Conservation (phyloP, 805 yeast genomes). For the Cyberlindnera petersonii region DNA sequence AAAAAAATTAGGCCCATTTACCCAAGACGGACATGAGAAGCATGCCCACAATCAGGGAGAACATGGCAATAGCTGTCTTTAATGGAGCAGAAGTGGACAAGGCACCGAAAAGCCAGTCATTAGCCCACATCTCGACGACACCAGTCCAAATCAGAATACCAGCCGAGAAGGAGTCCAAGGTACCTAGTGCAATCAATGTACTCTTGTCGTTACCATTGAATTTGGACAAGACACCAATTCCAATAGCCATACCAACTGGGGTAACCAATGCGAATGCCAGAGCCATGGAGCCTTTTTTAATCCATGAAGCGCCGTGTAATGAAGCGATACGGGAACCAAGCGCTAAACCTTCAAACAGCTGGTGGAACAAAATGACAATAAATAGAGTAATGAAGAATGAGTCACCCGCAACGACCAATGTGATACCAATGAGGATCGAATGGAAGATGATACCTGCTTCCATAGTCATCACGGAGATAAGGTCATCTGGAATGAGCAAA, state of each 20-base stretch:
- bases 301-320: conserved; percentile 31
- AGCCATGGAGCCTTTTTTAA: conserved; percentile 51
- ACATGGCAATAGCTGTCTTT: conserved; percentile 43
- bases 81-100: conserved; percentile 50
- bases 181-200: conserved; percentile 61
- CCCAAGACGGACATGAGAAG: conserved; percentile 72
- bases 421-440: conserved; percentile 72
- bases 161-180: conserved; percentile 67
- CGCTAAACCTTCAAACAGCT: conserved; percentile 79
- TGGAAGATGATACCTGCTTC: conserved; percentile 80
- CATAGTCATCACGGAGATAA: conserved; percentile 42
- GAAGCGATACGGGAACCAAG: conserved; percentile 71
- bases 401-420: conserved; percentile 71
- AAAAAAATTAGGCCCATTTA: conserved; percentile 55
- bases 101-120: conserved; percentile 55
- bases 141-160: conserved; percentile 76
- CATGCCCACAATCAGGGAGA: conserved; percentile 53
- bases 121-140: conserved; percentile 71
- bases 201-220: conserved; percentile 54
- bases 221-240: conserved; percentile 61
- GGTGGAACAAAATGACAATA: conserved; percentile 64
- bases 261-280: conserved; percentile 52
- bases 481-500: conserved; percentile 9
- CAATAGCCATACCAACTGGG: conserved; percentile 73
- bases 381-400: conserved; percentile 61